phyloP scores from a whole-genome alignment of 202 grass and related monocot genomes.

The Zoysia matrella region DNA sequence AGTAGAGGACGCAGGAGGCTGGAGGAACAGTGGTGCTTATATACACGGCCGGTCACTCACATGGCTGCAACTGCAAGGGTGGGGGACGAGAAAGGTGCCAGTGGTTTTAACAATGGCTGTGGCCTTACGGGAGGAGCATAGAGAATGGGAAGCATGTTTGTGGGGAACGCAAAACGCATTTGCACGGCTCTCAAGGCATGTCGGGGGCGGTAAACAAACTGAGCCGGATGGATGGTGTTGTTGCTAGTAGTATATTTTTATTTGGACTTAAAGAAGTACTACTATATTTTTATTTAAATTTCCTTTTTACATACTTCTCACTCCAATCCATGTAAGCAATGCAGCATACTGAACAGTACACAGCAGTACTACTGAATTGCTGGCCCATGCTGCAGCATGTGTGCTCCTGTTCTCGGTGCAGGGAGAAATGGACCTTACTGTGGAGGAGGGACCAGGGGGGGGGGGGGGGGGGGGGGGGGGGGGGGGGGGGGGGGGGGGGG shows the following conservation, averaged over 20 bases:
- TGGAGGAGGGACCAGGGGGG: neutral
- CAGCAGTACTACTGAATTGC: neutral
- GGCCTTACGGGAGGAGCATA: slow-evolving; percentile 18
- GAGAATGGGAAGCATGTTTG: slow-evolving; percentile 59
- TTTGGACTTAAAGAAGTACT: too few species aligned
- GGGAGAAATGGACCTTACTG: slow-evolving; percentile 37
- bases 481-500: neutral
- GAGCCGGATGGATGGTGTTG: neutral
- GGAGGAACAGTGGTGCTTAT: slow-evolving; percentile 50
- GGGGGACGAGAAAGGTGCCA: slow-evolving; percentile 15
- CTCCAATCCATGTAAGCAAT: neutral
- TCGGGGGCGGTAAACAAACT: slow-evolving; percentile 38
- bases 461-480: neutral
- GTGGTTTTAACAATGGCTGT: slow-evolving; percentile 42
- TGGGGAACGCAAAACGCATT: slow-evolving; percentile 71
- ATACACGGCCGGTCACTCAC: slow-evolving; percentile 34
- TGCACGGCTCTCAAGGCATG: slow-evolving; percentile 47
- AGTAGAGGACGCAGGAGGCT: neutral
- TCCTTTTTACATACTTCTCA: neutral
- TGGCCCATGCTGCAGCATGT: slow-evolving; percentile 37
- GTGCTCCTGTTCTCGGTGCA: slow-evolving; percentile 39
- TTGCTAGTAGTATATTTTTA: too few species aligned
- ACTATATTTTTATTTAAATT: too few species aligned
- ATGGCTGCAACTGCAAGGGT: slow-evolving; percentile 12
- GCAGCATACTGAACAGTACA: neutral